Base-by-base conservation (phyloP, 768 basidiomycete genomes). In the Hericium coralloides region DNA sequence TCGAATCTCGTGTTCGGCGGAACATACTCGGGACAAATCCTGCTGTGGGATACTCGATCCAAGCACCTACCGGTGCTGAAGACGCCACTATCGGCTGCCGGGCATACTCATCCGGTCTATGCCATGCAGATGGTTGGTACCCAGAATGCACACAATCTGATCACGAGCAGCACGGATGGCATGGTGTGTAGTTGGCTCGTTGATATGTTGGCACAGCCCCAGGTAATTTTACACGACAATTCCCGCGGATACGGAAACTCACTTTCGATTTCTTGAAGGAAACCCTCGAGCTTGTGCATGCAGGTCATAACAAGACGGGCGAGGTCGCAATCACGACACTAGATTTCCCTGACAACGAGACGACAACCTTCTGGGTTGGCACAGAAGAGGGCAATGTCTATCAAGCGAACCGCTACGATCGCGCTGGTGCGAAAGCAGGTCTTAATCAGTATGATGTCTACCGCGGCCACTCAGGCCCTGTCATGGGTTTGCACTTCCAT, bases 111-210 rank as follows among this genome's bases (percentile, higher is more conserved):
- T 71, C 97, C 97, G 0, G 92, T 99, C 39, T 99, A 99, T 73
- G 90, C 92, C 0, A 97, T 99, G 87, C 86, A 90, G 63, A 93
- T 98, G 86, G 91, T 98, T 17, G 97, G 97, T 9, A 97, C 97
- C 2, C 97, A 98, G 72, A 98, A 98, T 68, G 97, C 97, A 0
- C 95, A 98, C 70, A 98, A 97, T 67, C 73, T 99, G 58, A 93
- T 99, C 61, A 93, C 94, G 12, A 92, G 89, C 65, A 97, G 94
- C 64, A 98, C 97, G 12, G 97, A 99, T 69, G 97, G 97, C 2
- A 87, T 87, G 25, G 92, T 99, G 5, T 98, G 97, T 71, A 92
- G 90, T 69, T 99, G 97, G 97, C 74, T 95, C 10, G 91, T 97
- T 8, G 97, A 99, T 72, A 98, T 98, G 95, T 83, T 99, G 45